Evolutionary conservation across 352 stramenopile species (phyloP).

Genomic region (Pythium dissotocum): DNA sequence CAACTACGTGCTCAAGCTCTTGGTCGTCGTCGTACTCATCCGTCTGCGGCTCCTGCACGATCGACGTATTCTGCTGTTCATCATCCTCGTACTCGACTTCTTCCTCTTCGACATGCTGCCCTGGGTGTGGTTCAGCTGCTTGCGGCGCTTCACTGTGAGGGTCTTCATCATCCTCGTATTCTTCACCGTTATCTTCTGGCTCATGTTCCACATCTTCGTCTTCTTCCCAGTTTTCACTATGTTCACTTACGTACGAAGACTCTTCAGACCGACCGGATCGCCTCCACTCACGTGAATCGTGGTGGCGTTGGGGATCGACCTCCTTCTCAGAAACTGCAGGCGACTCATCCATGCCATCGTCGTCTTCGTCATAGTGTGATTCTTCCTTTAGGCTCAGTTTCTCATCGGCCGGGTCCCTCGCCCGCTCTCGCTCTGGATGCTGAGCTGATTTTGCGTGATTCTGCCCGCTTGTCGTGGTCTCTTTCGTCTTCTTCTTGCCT

Average conservation of each 20-base stretch:
- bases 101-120: neutral
- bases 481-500: constrained; percentile 19
- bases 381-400: neutral
- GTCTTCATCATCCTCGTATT: constrained; percentile 1
- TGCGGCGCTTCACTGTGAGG: neutral
- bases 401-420: neutral
- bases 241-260: neutral
- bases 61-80: neutral
- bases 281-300: neutral
- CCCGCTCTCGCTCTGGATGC: neutral
- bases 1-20: neutral
- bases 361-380: neutral
- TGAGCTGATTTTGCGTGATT: neutral
- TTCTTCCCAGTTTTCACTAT: constrained; percentile 10
- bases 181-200: constrained; percentile 3
- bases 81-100: neutral
- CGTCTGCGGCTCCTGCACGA: neutral
- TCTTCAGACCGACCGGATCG: neutral
- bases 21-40: neutral
- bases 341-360: constrained; percentile 8
- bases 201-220: neutral
- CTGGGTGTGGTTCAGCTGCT: neutral
- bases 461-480: neutral
- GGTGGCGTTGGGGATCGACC: neutral
- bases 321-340: constrained; percentile 7